Percentiles rank a stretch among this genome's conserved stretches.
Conservation (phyloP, 2,329 filamentous ascomycete genomes). For the Exserohilum rostratum region DNA sequence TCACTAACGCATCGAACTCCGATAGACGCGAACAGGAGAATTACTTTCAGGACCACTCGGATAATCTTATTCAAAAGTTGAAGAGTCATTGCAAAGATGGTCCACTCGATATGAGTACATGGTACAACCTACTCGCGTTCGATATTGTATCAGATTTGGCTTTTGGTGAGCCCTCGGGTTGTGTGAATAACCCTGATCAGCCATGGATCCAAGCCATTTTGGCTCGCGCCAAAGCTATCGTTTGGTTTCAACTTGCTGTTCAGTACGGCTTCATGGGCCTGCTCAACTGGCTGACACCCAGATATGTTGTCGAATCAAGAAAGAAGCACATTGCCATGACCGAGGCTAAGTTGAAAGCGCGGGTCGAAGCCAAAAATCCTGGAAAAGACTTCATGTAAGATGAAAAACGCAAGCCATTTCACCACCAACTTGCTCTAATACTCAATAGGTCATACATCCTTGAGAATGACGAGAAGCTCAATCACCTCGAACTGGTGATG, state of each 20-base stretch:
- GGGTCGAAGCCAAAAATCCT: constrained; percentile 7
- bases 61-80: constrained; percentile 8
- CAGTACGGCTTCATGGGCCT: constrained; percentile 11
- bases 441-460: constrained; percentile 9
- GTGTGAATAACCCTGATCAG: constrained; percentile 11
- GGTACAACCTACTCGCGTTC: constrained; percentile 10
- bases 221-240: constrained; percentile 12
- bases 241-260: constrained; percentile 12
- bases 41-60: constrained; percentile 9
- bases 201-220: constrained; percentile 12
- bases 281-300: constrained; percentile 7
- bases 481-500: constrained; percentile 12
- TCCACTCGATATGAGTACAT: constrained; percentile 10
- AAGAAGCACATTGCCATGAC: constrained; percentile 14
- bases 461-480: constrained; percentile 12
- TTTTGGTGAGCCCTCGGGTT: constrained; percentile 12
- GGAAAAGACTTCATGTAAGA: constrained; percentile 12
- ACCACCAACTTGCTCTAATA: not conserved
- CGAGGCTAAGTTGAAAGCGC: constrained; percentile 8
- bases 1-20: not conserved
- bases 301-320: constrained; percentile 9
- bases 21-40: constrained; percentile 8
- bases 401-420: not conserved
- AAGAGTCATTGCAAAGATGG: not conserved
- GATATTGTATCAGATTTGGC: constrained; percentile 10